Evolutionary conservation across 1,284 basidiomycete genomes (phyloP).

Genomic region (Sporisorium reilianum): DNA sequence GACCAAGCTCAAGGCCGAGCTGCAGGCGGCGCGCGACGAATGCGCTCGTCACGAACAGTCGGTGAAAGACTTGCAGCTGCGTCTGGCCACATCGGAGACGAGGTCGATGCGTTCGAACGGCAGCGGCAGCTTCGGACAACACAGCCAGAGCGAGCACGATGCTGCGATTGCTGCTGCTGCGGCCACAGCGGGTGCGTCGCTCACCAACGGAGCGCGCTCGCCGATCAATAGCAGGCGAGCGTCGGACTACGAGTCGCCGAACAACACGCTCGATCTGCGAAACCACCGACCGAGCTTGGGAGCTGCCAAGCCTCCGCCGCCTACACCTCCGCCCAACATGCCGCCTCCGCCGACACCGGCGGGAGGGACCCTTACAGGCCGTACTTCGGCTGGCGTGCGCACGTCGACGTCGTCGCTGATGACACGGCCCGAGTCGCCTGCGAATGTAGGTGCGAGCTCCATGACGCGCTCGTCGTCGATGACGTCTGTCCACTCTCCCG

Average conservation of each 20-base stretch:
- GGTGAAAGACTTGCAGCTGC: conserved; percentile 51
- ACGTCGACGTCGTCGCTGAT: conserved; percentile 52
- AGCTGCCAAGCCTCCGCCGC: conserved; percentile 81
- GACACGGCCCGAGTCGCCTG: conserved; percentile 58
- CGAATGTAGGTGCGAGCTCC: conserved; percentile 16
- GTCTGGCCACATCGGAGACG: conserved; percentile 56
- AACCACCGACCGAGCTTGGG: conserved; percentile 38
- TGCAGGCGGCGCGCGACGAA: conserved; percentile 80
- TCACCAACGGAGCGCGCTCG: conserved; percentile 39
- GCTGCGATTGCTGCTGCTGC: conserved; percentile 17
- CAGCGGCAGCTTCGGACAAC: conserved; percentile 40
- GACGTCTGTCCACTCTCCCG: conserved; percentile 50
- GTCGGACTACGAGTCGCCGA: conserved; percentile 31
- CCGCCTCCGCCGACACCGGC: conserved; percentile 76
- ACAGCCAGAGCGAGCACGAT: conserved; percentile 40
- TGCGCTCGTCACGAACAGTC: conserved; percentile 72
- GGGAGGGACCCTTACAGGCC: conserved; percentile 13
- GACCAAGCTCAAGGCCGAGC: conserved; percentile 75
- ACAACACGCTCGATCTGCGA: conserved; percentile 21
- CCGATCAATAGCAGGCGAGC: conserved; percentile 20
- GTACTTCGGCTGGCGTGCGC: conserved; percentile 40
- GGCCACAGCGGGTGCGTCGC: background rate
- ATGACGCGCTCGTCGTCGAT: conserved; percentile 60
- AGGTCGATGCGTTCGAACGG: conserved; percentile 48
- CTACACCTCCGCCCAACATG: conserved; percentile 85